Evolutionary conservation across 345 rosid genomes (phyloP).

Genomic region (Aquilaria yunnanensis): DNA sequence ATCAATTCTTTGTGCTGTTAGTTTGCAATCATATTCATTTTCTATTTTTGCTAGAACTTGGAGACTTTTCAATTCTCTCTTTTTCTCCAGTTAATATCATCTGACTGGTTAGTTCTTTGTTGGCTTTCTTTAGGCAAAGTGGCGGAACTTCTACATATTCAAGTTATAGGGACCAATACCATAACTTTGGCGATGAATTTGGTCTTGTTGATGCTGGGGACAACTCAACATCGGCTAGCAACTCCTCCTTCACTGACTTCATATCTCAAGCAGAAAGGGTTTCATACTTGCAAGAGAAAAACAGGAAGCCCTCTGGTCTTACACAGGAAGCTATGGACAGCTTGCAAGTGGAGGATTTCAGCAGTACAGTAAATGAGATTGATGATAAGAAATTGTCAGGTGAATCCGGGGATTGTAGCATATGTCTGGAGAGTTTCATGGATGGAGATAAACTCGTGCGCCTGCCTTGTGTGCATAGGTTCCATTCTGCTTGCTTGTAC

Average conservation of each 20-base stretch:
- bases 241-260: constrained; percentile 16
- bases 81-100: too few relatives aligned
- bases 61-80: too few relatives aligned
- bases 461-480: constrained; percentile 57
- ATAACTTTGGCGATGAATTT: constrained; percentile 23
- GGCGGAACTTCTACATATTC: constrained; percentile 17
- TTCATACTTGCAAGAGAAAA: constrained; percentile 15
- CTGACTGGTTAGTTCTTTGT: neutral
- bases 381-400: constrained; percentile 12
- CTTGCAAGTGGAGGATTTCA: constrained; percentile 38
- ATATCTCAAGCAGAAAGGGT: constrained; percentile 22
- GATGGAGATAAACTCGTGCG: constrained; percentile 51
- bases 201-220: constrained; percentile 33
- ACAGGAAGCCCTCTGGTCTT: constrained; percentile 67
- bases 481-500: constrained; percentile 64
- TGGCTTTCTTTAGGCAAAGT: constrained; percentile 28
- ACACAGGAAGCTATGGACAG: constrained; percentile 38
- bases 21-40: too few relatives aligned
- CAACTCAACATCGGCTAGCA: constrained; percentile 8
- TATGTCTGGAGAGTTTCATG: constrained; percentile 71
- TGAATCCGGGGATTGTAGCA: constrained; percentile 44
- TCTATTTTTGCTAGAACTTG: too few relatives aligned
- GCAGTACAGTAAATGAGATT: constrained; percentile 18
- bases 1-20: too few relatives aligned
- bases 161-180: constrained; percentile 7